Conservation (phyloP, 805 yeast species). For the Starmerella powellii region DNA sequence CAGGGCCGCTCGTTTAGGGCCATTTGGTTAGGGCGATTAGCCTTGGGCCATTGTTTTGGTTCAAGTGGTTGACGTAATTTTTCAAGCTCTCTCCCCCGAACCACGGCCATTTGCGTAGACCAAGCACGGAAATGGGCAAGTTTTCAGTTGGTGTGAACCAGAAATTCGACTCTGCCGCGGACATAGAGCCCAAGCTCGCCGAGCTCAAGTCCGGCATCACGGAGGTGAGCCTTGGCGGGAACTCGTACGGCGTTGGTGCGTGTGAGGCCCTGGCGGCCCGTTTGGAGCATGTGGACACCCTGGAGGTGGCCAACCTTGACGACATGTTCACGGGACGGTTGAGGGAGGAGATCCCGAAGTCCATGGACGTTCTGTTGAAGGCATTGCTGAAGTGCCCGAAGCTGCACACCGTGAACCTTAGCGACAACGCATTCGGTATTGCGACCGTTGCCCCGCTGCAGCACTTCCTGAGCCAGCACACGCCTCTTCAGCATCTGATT, state of each 20-base stretch:
- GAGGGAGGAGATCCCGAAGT: slow-evolving; percentile 84
- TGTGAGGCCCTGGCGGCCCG: slow-evolving; percentile 56
- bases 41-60: too few relatives aligned
- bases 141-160: slow-evolving; percentile 18
- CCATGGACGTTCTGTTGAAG: slow-evolving; percentile 60
- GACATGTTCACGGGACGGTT: slow-evolving; percentile 92
- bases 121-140: slow-evolving; percentile 9
- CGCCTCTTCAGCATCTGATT: slow-evolving; percentile 71
- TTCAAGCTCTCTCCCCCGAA: neutral
- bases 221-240: slow-evolving; percentile 75
- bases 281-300: slow-evolving; percentile 33
- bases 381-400: slow-evolving; percentile 58
- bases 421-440: slow-evolving; percentile 95
- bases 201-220: slow-evolving; percentile 40
- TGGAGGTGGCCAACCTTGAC: slow-evolving; percentile 62
- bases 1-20: too few relatives aligned
- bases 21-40: too few relatives aligned
- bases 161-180: slow-evolving; percentile 61
- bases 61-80: slow-evolving; percentile 1
- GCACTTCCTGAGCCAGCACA: slow-evolving; percentile 58
- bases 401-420: slow-evolving; percentile 61
- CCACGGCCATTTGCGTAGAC: neutral
- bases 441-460: slow-evolving; percentile 89
- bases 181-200: slow-evolving; percentile 56
- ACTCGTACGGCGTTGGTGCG: slow-evolving; percentile 87